phyloP scores from a whole-genome alignment of 2,329 filamentous ascomycete species.

The Pseudohalonectria lignicola region DNA sequence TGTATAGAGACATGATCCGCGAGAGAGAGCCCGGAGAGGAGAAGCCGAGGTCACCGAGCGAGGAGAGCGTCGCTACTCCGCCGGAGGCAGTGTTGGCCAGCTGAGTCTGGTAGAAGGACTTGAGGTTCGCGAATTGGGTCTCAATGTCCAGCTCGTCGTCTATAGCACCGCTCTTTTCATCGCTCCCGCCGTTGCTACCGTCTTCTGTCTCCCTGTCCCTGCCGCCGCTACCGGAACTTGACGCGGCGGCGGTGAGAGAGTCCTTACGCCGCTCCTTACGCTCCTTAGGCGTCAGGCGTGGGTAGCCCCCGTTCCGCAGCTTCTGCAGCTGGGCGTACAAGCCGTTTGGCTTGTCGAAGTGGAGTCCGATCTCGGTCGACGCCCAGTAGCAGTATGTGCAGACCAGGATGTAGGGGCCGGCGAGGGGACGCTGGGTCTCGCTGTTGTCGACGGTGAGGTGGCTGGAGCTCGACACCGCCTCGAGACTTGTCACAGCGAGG shows the following conservation, averaged over 20 bases:
- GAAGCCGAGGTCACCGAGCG: slow-evolving; percentile 42
- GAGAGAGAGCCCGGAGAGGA: slow-evolving; percentile 72
- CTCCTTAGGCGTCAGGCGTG: slow-evolving; percentile 37
- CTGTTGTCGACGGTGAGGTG: slow-evolving; percentile 31
- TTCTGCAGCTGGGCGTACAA: slow-evolving; percentile 72
- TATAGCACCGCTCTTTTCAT: slow-evolving; percentile 14
- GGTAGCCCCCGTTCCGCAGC: slow-evolving; percentile 50
- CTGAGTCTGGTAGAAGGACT: slow-evolving; percentile 73
- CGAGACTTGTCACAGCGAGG: slow-evolving; percentile 62
- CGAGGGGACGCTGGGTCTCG: slow-evolving; percentile 14
- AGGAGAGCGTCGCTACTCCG: slow-evolving; percentile 34
- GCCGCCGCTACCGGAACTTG: not conserved
- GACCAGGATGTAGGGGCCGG: slow-evolving; percentile 61
- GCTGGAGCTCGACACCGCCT: slow-evolving; percentile 33
- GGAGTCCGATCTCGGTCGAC: slow-evolving; percentile 77
- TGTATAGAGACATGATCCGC: slow-evolving; percentile 87
- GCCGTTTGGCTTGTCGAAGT: slow-evolving; percentile 80
- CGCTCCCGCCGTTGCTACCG: not conserved
- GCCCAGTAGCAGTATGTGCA: slow-evolving; percentile 94
- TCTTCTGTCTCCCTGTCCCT: not conserved
- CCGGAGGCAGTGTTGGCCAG: slow-evolving; percentile 45
- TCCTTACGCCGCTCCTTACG: slow-evolving; percentile 41
- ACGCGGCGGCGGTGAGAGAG: not conserved
- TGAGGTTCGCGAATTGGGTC: slow-evolving; percentile 63
- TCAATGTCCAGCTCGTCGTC: slow-evolving; percentile 47